Evolutionary conservation across 805 yeast genomes (phyloP).

Genomic region (Nakazawaea ishiwadae): DNA sequence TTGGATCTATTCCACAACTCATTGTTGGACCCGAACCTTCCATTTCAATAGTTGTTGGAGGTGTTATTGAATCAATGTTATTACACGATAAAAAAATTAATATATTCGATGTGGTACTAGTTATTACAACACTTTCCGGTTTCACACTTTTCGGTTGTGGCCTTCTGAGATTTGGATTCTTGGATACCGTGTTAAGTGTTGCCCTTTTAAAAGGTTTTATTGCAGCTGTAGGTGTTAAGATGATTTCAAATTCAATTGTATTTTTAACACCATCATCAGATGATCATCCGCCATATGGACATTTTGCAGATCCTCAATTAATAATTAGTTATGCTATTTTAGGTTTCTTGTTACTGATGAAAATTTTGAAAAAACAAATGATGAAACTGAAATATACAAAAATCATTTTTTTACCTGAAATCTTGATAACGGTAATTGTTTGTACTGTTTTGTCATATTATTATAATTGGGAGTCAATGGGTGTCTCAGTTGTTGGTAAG

Average conservation of each 20-base stretch:
- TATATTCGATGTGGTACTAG: constrained; percentile 56
- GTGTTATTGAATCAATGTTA: constrained; percentile 56
- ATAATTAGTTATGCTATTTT: constrained; percentile 54
- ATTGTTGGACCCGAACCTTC: constrained; percentile 93
- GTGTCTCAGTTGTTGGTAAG: constrained; percentile 67
- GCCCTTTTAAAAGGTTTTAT: constrained; percentile 79
- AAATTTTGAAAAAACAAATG: constrained; percentile 35
- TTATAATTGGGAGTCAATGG: constrained; percentile 45
- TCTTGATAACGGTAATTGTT: constrained; percentile 64
- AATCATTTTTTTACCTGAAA: constrained; percentile 77
- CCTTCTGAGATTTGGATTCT: constrained; percentile 76
- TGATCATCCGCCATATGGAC: no score
- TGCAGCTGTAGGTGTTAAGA: constrained; percentile 79
- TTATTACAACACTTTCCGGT: constrained; percentile 74
- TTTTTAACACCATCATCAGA: no score
- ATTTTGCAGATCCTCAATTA: constrained; percentile 60
- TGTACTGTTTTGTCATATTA: constrained; percentile 48
- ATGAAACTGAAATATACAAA: constrained; percentile 29
- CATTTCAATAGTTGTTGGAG: constrained; percentile 78
- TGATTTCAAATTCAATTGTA: constrained; percentile 83
- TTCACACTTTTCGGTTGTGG: constrained; percentile 69
- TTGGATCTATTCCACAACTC: constrained; percentile 87
- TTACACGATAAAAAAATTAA: constrained; percentile 35
- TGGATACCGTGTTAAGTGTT: constrained; percentile 75
- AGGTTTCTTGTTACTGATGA: constrained; percentile 34